Evolutionary conservation across 176 grass and related monocot genomes (phyloP), one percentile per base, ranked within the genome.

Genomic region (Triticum timopheevii): DNA sequence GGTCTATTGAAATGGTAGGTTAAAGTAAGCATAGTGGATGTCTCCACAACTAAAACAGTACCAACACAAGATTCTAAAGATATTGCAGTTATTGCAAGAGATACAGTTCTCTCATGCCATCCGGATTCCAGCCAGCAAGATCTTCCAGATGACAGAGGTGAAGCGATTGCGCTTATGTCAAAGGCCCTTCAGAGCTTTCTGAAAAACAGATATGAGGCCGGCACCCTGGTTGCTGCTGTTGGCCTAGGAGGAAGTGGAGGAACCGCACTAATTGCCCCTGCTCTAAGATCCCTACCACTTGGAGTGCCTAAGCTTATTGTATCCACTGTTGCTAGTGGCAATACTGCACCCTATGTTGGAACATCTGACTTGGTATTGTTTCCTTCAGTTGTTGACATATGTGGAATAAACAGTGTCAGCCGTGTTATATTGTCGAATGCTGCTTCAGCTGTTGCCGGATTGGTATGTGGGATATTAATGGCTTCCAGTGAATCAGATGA

Each of bases 231-330:
- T 67, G 96, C 90, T 65, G 92, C 88, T 67, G 86, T 98, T 83
- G 96, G 96, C 54, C 78, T 98, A 28, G 96, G 96, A 62, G 96
- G 93, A 58, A 98, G 96, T 84, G 93, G 96, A 44, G 96, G 96
- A 88, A 95, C 96, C 15, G 75, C 93, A 56, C 84, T 98, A 47
- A 84, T 95, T 30, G 87, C 96, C 82, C 90, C 96, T 87, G 90
- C 96, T 79, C 54, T 98, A 68, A 91, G 90, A 84, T 92, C 90
- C 79, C 90, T 98, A 39, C 93, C 93, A 22, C 91, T 98, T 0
- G 93, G 96, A 68, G 83, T 95, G n/a, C 96, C 96, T 83, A 98
- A 95, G 74, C 75, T 98, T 76, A 95, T 98, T 82, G 90, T 98
- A 70, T 98, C 93, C 33, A 95, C 96, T 1, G 86, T 95, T 45